Evolutionary conservation across 139 green algal genomes (phyloP).

Genomic region (Choricystis sp.): DNA sequence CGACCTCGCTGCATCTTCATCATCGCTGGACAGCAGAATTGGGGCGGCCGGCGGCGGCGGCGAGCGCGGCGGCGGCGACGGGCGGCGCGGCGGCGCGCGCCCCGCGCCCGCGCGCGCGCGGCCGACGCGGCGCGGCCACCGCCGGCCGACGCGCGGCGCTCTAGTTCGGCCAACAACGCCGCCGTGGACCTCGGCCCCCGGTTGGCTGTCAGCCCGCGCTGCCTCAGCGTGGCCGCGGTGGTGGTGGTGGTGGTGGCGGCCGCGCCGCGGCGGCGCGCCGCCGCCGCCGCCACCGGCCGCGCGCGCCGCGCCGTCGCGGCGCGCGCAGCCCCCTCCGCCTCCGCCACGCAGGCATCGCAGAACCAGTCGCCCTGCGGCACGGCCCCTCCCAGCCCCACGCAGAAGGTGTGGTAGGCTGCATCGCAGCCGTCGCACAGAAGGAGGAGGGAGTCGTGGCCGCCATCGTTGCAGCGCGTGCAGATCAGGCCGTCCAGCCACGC

Average conservation of each 20-base stretch:
- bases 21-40: not conserved
- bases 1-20: not conserved
- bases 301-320: not conserved
- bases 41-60: too few relatives aligned
- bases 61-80: not conserved
- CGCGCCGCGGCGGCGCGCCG: not conserved
- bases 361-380: slow-evolving; percentile 51
- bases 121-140: too few relatives aligned
- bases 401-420: slow-evolving; percentile 51
- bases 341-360: slow-evolving; percentile 14
- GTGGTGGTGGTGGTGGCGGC: too few relatives aligned
- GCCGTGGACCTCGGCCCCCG: too few relatives aligned
- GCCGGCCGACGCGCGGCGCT: too few relatives aligned
- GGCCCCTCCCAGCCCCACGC: slow-evolving; percentile 16
- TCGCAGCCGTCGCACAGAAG: slow-evolving; percentile 59
- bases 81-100: too few relatives aligned
- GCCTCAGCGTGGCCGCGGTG: too few relatives aligned
- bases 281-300: not conserved
- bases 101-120: too few relatives aligned
- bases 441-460: slow-evolving; percentile 35
- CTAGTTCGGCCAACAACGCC: too few relatives aligned
- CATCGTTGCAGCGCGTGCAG: slow-evolving; percentile 24
- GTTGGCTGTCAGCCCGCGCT: too few relatives aligned
- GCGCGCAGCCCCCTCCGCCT: not conserved
- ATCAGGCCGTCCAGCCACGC: slow-evolving; percentile 16